Evolutionary conservation across 78 protist genomes (phyloP), one percentile per base, ranked within the genome.

Genomic region (Thecamonas trahens): DNA sequence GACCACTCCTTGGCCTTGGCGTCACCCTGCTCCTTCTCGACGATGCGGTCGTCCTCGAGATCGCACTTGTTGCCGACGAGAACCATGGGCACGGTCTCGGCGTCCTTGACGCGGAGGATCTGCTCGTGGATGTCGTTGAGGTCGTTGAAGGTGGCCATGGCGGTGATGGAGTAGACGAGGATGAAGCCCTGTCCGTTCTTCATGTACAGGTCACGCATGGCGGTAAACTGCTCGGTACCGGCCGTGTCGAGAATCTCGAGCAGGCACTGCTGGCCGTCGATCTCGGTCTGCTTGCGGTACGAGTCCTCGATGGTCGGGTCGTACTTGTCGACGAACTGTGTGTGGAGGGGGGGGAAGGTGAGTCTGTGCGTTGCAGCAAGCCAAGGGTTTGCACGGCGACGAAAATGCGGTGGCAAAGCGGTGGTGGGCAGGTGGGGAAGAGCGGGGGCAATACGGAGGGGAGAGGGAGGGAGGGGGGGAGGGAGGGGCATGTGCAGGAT

Each of bases 261-360:
- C 82, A 76, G 67, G 66, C 74, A 76, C 29, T 67, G 74, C 50
- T 57, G 70, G 3, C 82, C 72, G 44, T 76, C 82, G 28, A 76
- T 69, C 72, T 76, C 82, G 26, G n/a, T 72, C 79, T 94, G 97
- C 77, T 92, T 93, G 28, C 96, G 55, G 70, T 97, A 94, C 6
- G 80, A 38, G 59, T 97, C 99, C 52, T 93, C 97, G 29, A 94
- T 94, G 40, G 98, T 91, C n/a, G 98, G 97, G 52, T 96, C 97
- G 40, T 94, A 96, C 59, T 83, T 71, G 35, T 70, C 66, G 20
- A 79, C 81, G 45, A 80, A 89, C 35, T 78, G 62, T n/a, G n/a
- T n/a, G n/a, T n/a, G n/a, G n/a, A n/a, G n/a, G n/a, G n/a, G n/a
- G n/a, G n/a, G n/a, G n/a, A n/a, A n/a, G n/a, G 35, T 49, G 39